Conservation (phyloP, 805 yeast genomes). For the Candida nanaspora region DNA sequence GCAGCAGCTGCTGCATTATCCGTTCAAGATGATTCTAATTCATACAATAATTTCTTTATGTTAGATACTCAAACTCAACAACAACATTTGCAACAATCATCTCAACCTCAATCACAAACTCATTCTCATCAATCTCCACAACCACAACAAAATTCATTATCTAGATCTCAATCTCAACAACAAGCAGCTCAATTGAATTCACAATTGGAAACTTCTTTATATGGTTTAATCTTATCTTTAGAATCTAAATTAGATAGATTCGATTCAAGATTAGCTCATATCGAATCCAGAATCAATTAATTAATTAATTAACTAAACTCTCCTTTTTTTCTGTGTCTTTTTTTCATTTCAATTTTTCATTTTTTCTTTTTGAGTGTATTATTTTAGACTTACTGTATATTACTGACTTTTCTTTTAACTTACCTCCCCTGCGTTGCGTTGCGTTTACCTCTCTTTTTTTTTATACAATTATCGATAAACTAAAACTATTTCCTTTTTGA, state of each 20-base stretch:
- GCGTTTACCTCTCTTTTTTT: too few relatives aligned
- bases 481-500: too few relatives aligned
- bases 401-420: too few relatives aligned
- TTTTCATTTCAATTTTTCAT: not conserved
- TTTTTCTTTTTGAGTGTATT: too few relatives aligned
- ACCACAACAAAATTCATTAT: not conserved
- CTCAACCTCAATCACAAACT: not conserved
- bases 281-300: not conserved
- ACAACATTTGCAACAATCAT: not conserved
- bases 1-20: slow-evolving; percentile 11
- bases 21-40: slow-evolving; percentile 1
- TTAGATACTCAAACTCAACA: not conserved
- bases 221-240: not conserved
- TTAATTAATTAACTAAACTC: not conserved
- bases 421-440: too few relatives aligned
- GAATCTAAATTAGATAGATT: not conserved
- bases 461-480: too few relatives aligned
- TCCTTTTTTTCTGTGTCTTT: not conserved
- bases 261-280: not conserved
- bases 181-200: not conserved
- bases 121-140: not conserved
- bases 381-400: too few relatives aligned
- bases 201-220: not conserved
- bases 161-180: not conserved
- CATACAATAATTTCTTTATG: slow-evolving; percentile 3